phyloP scores from a whole-genome alignment of 208 protist species.

The Porcisia hertigi region DNA sequence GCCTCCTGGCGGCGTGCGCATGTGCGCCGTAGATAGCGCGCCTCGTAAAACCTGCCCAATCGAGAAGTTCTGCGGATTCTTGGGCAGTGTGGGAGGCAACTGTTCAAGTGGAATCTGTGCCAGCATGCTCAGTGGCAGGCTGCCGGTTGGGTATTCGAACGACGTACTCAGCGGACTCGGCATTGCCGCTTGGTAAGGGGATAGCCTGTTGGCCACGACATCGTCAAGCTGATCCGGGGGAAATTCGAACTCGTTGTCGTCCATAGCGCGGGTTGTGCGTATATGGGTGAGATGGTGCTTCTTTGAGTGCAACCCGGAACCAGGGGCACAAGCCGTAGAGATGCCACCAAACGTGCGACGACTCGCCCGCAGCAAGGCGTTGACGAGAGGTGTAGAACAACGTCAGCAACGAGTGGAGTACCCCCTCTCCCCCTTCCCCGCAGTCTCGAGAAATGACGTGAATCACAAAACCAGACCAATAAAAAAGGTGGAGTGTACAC shows the following conservation, averaged over 20 bases:
- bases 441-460: neutral
- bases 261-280: constrained; percentile 11
- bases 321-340: neutral
- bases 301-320: neutral
- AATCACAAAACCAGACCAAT: neutral
- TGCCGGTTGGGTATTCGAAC: neutral
- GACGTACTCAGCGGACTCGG: constrained; percentile 6
- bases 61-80: constrained; percentile 44
- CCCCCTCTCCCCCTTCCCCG: neutral
- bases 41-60: constrained; percentile 65
- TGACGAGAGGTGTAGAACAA: neutral
- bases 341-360: neutral
- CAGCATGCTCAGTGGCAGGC: constrained; percentile 52
- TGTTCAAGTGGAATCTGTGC: constrained; percentile 68
- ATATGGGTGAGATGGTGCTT: neutral
- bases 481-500: neutral
- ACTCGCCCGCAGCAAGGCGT: neutral
- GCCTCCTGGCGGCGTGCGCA: constrained; percentile 1
- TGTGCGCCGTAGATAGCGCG: constrained; percentile 25
- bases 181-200: constrained; percentile 8
- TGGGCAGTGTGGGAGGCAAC: constrained; percentile 70
- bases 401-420: neutral
- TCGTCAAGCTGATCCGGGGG: constrained; percentile 60
- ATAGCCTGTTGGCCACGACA: constrained; percentile 21
- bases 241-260: constrained; percentile 85